Evolutionary conservation across 768 basidiomycete species (phyloP).

Genomic region (Tricholoma matsutake): DNA sequence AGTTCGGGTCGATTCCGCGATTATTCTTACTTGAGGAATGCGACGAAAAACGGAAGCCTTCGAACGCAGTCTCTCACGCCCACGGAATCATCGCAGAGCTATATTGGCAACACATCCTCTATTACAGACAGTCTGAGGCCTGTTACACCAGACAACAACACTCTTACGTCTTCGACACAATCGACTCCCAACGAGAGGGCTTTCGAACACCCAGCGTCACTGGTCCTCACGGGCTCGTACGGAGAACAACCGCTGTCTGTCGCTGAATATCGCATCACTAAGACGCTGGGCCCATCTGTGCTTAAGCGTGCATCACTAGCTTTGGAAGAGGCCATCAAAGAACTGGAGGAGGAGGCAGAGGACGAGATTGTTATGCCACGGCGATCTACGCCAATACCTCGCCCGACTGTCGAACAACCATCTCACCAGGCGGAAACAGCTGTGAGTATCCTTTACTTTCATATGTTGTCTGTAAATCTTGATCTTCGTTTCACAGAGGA

Average conservation of each 20-base stretch:
- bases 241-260: constrained; percentile 35
- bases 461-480: background rate
- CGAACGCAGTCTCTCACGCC: constrained; percentile 49
- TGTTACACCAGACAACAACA: constrained; percentile 52
- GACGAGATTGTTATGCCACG: constrained; percentile 78
- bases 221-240: constrained; percentile 35
- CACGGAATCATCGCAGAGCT: constrained; percentile 38
- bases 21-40: constrained; percentile 63
- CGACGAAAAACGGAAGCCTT: constrained; percentile 39
- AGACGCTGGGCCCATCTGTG: constrained; percentile 47
- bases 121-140: constrained; percentile 47
- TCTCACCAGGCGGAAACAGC: constrained; percentile 20
- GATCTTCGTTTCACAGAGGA: constrained; percentile 21
- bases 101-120: constrained; percentile 35
- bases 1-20: constrained; percentile 79
- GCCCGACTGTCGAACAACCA: constrained; percentile 33
- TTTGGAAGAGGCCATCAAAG: constrained; percentile 70
- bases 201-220: constrained; percentile 40
- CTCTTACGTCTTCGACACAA: constrained; percentile 36
- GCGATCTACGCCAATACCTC: constrained; percentile 44
- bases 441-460: constrained; percentile 23
- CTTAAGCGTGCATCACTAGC: constrained; percentile 70
- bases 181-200: constrained; percentile 37
- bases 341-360: constrained; percentile 72
- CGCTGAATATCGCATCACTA: constrained; percentile 46